Evolutionary conservation across 208 protist species (phyloP), one percentile per base, ranked within the genome.

Genomic region (Wallacemonas sp.): DNA sequence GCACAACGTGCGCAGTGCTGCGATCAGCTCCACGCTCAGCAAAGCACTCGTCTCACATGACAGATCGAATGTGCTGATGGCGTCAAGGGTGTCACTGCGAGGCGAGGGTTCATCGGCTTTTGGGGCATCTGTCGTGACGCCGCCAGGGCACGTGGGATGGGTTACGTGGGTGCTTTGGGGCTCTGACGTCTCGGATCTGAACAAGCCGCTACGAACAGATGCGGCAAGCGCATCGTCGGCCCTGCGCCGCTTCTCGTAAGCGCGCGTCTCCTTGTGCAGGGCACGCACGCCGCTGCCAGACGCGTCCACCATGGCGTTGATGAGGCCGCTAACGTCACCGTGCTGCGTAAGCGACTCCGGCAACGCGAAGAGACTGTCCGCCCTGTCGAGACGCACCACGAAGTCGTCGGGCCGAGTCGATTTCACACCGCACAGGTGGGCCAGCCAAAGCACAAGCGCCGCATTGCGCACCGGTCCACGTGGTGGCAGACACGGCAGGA

Each of bases 381-480:
- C n/a, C 12, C 22, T 2, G 8, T 62, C 51, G 24, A 75, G 31
- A 39, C 88, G 49, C 19, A 54, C 30, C 30, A 86, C 44, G 59
- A 82, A 94, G 19, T 77, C 68, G 19, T 84, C 82, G 0, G 82
- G 76, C 11, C 77, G 69, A 12, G 68, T 46, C 26, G 68, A 66
- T 39, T 86, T 88, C 3, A 90, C 55, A 4, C 26, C 46, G 62
- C 81, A 86, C 22, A 87, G 72, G 64, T 94, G 76, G 6, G 65
- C 62, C 0, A 84, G 54, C 78, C 83, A 94, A 27, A 87, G 45
- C 1, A 72, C 63, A 17, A 59, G 45, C 12, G 68, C 56, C 1
- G 79, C 81, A 46, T 69, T 19, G 73, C 2, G 62, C 56, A 42
- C 63, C 54, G 38, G 72, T 66, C 0, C 56, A 73, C 21, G 39